Base-by-base conservation (phyloP, 139 green algal genomes). In the Dunaliella primolecta region DNA sequence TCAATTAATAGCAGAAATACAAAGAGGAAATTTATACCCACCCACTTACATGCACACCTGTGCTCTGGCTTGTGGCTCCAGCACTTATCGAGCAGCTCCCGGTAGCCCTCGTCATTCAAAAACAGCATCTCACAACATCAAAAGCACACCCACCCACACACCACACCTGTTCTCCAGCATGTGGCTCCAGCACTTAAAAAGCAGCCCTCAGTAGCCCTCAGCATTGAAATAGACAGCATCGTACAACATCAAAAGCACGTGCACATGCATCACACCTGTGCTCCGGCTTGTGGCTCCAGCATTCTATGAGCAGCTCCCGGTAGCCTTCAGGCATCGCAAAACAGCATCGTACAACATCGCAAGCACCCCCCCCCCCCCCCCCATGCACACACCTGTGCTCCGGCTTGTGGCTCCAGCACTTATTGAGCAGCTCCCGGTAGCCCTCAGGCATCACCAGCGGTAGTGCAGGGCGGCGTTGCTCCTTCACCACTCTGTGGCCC, bases 391-490 rank as follows among this genome's bases (percentile, higher is more conserved):
- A 64, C 46, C 46, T 64, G 46, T 64, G 7, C 46, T 64, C 46
- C 7, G 46, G 7, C 15, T 15, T 64, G 46, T 15, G 15, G 46
- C 46, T 78, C 87, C 87, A 90, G 87, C 87, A 90, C 33, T 27
- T 3, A 36, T 88, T 82, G 32, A 82, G 81, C 84, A 90, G 72
- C 20, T 74, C 23, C 25, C 36, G 33, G 77, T 84, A 88, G 25
- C 72, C 77, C 0, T 2, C 7, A 33, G 87, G 87, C 24, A 85
- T 87, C 78, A 83, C 86, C 37, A 72, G 21, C 0, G 87, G 87
- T 36, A 90, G 87, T 1, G 77, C 1, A 1, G 88, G 88, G 1
- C 88, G 85, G 57, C 85, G 83, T n/a, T 85, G 85, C 80, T 88
- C 84, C 37, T 77, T 81, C 37, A 55, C 37, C 33, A 84, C 83